Percentiles rank a stretch among this genome's conserved stretches.
Conservation (phyloP, 176 grass and related monocot genomes). For the Pharus latifolius region DNA sequence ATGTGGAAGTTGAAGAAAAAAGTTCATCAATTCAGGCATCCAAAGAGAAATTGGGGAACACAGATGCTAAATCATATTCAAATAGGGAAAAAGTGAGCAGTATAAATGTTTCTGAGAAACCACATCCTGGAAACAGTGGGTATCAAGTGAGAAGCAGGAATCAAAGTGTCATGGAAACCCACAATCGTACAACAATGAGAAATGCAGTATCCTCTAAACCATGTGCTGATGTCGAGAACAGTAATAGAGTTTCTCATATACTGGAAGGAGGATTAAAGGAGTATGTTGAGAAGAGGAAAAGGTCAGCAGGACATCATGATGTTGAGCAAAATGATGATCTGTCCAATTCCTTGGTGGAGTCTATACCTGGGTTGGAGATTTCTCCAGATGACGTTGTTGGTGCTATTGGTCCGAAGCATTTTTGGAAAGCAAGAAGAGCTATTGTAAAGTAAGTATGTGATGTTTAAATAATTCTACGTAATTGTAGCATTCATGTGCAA, state of each 20-base stretch:
- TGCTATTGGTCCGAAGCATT: conserved; percentile 53
- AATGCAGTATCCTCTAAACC: neutral
- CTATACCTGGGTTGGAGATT: conserved; percentile 9
- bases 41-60: neutral
- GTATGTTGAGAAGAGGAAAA: conserved; percentile 11
- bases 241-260: conserved; percentile 1
- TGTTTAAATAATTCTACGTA: neutral
- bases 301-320: neutral
- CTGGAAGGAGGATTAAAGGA: neutral
- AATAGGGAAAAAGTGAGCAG: neutral
- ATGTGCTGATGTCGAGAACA: neutral
- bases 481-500: neutral
- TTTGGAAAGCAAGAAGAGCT: conserved; percentile 51
- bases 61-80: conserved; percentile 3
- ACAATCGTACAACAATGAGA: conserved; percentile 1
- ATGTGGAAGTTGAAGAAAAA: neutral
- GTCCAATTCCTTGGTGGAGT: conserved; percentile 14
- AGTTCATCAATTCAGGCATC: neutral
- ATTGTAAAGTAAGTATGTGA: conserved; percentile 46
- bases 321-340: conserved; percentile 16
- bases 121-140: neutral
- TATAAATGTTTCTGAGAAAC: neutral
- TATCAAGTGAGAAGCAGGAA: neutral
- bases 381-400: conserved; percentile 44
- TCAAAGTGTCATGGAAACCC: neutral